These are phyloP conservation scores for Tuber calosporum DNA, from an alignment of 495 filamentous ascomycete genomes.

Conservation along the genomic window DNA sequence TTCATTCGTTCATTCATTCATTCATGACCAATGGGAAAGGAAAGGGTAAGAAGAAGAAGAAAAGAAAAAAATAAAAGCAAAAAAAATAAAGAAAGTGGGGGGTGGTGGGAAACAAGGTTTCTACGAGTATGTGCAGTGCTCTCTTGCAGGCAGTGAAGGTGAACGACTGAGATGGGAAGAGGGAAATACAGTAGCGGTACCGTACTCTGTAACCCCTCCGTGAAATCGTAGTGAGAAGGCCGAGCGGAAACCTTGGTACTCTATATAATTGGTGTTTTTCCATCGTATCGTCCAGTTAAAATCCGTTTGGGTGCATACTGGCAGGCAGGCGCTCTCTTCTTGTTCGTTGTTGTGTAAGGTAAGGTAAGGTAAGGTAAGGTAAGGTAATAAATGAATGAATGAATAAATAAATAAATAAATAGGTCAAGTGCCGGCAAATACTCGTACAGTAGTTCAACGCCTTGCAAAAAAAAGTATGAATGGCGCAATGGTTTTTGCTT, in stretches of 20 bases:
- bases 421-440: background rate
- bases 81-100: no score
- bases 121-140: background rate
- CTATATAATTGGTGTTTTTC: constrained; percentile 1
- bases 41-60: background rate
- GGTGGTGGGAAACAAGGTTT: background rate
- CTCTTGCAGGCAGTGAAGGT: background rate
- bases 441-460: background rate
- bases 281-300: background rate
- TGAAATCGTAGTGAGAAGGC: constrained; percentile 1
- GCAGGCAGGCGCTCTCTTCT: constrained; percentile 3
- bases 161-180: background rate
- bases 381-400: no score
- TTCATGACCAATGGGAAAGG: background rate
- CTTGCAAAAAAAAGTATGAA: constrained; percentile 14
- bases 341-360: background rate
- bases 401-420: no score
- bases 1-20: background rate
- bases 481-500: constrained; percentile 24
- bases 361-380: no score
- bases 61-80: background rate
- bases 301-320: background rate
- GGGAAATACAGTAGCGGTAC: background rate
- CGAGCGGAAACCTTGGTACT: background rate
- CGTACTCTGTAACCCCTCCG: no score